Evolutionary conservation across 2,329 filamentous ascomycete genomes (phyloP), one percentile per base, ranked within the genome.

Genomic region (Ophiocordyceps sinensis): DNA sequence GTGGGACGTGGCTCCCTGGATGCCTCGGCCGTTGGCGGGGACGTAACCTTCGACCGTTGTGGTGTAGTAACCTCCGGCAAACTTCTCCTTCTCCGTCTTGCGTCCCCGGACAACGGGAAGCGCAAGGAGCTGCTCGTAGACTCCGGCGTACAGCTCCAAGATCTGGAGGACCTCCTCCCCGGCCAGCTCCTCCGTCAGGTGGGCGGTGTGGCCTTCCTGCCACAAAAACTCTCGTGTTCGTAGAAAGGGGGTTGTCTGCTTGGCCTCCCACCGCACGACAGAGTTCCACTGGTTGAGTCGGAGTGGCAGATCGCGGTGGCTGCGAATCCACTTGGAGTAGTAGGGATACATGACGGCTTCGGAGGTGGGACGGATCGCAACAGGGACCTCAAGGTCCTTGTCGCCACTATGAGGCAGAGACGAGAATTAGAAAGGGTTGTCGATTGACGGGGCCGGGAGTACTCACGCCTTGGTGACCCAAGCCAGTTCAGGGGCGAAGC

Each of bases 251-350:
- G 76, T 80, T 21, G 75, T 79, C 61, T 94, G 86, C 71, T 96
- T 96, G 59, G 94, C 93, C 65, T 96, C 91, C 91, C 91, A 96
- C 53, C 89, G 78, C 38, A 95, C 73, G 49, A 76, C 72, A 13
- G 82, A 94, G 73, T 95, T 95, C 91, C 91, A 98, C 64, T 98
- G 91, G 68, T 96, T 96, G 50, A 96, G 73, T 56, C 86, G 82
- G 51, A 96, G 73, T 47, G 91, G 93, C 44, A 98, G 79, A 57
- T 98, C 91, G 55, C 93, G 79, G 66, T 98, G 88, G 59, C 82
- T 89, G 61, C 89, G 82, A 62, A 98, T 96, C 85, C 91, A 94
- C 66, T 94, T 91, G 50, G 85, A 75, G 62, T 93, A 95, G 72
- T 94, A 93, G 46, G 83, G 84, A 67, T 94, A 94, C 85, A 94